A percentile compares a stretch with the other conserved stretches of the same genome.
Evolutionary conservation across 495 filamentous ascomycete species (phyloP).

Genomic region (Pyrenula aspistea): DNA sequence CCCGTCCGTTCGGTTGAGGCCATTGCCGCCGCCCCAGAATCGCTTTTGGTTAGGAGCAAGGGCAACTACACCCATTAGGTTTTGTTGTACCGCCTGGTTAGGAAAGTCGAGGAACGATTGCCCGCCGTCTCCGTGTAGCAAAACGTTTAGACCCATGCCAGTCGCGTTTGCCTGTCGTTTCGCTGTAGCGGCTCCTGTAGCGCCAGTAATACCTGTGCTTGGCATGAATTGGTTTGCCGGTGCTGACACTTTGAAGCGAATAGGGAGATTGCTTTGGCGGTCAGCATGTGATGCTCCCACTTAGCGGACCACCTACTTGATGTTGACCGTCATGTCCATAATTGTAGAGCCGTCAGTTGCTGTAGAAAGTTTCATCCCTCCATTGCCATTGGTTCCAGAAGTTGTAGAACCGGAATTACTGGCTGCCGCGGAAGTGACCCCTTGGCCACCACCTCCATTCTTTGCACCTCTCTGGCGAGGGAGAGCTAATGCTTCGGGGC

Average conservation of each 20-base stretch:
- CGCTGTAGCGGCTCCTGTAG: conserved; percentile 7
- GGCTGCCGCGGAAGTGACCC: neutral
- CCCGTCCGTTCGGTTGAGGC: conserved; percentile 34
- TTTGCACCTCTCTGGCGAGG: neutral
- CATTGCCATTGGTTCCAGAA: neutral
- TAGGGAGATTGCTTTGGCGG: conserved; percentile 22
- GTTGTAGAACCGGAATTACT: neutral
- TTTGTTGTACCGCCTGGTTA: conserved; percentile 33
- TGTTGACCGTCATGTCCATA: conserved; percentile 29
- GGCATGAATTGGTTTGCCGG: conserved; percentile 31
- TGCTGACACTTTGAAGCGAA: conserved; percentile 34
- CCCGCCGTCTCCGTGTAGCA: conserved; percentile 41
- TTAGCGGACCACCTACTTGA: conserved; percentile 22
- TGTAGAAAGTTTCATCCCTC: neutral
- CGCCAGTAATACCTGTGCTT: conserved; percentile 25
- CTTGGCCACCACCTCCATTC: too few species aligned
- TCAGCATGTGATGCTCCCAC: conserved; percentile 1
- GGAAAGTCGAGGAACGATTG: conserved; percentile 45
- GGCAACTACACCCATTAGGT: conserved; percentile 32
- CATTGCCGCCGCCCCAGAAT: conserved; percentile 37
- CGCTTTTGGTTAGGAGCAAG: conserved; percentile 35
- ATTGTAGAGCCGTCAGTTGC: conserved; percentile 36
- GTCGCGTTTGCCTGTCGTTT: conserved; percentile 17
- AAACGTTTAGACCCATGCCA: conserved; percentile 29
- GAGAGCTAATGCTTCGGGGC: neutral